phyloP scores from a whole-genome alignment of 2,329 filamentous ascomycete species.

The Neonectria punicea region DNA sequence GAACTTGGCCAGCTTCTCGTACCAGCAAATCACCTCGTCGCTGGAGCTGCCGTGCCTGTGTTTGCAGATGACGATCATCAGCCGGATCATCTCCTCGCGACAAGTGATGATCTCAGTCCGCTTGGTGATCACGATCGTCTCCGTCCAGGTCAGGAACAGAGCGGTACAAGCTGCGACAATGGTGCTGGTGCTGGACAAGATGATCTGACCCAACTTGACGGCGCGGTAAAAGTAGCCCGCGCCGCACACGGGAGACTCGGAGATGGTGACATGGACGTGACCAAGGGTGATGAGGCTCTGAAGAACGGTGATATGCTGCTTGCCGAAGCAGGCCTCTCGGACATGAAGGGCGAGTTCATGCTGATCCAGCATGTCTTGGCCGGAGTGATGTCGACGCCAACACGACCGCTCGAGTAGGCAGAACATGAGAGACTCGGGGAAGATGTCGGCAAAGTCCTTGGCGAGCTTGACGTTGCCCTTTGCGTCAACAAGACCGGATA shows the following conservation, averaged over 20 bases:
- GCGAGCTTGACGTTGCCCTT: constrained; percentile 45
- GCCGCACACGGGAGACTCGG: constrained; percentile 35
- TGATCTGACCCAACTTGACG: constrained; percentile 43
- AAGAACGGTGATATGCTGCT: constrained; percentile 48
- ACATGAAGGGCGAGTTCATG: constrained; percentile 50
- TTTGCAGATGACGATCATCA: constrained; percentile 52
- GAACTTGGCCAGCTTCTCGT: constrained; percentile 49
- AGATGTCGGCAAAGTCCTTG: constrained; percentile 48
- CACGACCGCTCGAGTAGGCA: constrained; percentile 48
- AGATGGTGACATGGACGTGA: constrained; percentile 43
- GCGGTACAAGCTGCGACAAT: constrained; percentile 50
- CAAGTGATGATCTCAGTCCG: constrained; percentile 49
- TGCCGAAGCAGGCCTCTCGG: constrained; percentile 49
- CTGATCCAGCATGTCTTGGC: constrained; percentile 39
- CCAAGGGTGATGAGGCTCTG: constrained; percentile 52
- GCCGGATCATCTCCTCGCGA: constrained; percentile 51
- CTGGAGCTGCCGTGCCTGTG: constrained; percentile 47
- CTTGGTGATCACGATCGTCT: constrained; percentile 47
- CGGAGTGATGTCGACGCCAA: constrained; percentile 42
- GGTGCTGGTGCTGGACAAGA: constrained; percentile 47
- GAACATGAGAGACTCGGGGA: constrained; percentile 51
- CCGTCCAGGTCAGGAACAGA: constrained; percentile 50
- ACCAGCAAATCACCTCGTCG: constrained; percentile 51
- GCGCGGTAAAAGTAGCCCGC: constrained; percentile 52
- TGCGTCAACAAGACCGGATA: constrained; percentile 44